phyloP scores from a whole-genome alignment of 73 alveolate genomes.

The Tetrahymena malaccensis region DNA sequence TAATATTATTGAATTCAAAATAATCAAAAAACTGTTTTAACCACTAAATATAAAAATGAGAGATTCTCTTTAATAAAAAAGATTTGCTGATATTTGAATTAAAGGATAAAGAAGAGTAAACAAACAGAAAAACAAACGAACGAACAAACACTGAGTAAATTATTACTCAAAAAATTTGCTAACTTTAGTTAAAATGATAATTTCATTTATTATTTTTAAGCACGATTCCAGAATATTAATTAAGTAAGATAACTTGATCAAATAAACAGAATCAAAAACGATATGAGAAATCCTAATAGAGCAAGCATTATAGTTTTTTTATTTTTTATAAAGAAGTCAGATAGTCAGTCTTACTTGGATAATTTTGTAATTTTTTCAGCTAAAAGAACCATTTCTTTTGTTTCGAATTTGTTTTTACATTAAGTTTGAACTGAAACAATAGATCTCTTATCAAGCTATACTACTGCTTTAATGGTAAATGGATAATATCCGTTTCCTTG shows the following conservation, averaged over 20 bases:
- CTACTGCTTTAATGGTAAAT: neutral
- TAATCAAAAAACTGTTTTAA: too few species aligned
- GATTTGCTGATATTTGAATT: too few species aligned
- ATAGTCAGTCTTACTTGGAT: neutral
- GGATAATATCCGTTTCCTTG: neutral
- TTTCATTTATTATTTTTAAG: too few species aligned
- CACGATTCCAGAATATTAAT: neutral
- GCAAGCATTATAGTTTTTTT: neutral
- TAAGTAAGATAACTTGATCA: neutral
- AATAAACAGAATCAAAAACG: neutral
- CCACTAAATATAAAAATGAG: too few species aligned
- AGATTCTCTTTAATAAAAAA: too few species aligned
- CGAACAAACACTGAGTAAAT: too few species aligned
- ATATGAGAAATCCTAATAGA: neutral
- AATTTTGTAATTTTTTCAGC: neutral
- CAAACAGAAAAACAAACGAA: too few species aligned
- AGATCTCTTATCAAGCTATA: neutral
- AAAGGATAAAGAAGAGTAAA: too few species aligned
- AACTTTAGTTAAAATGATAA: too few species aligned
- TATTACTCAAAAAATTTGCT: too few species aligned
- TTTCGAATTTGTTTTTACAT: neutral
- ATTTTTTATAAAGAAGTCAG: neutral
- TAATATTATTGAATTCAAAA: too few species aligned
- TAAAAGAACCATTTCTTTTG: neutral
- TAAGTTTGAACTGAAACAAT: neutral